These are phyloP conservation scores for Fomitopsis betulina DNA, from an alignment of 1,284 basidiomycete genomes.

Conservation along the genomic window DNA sequence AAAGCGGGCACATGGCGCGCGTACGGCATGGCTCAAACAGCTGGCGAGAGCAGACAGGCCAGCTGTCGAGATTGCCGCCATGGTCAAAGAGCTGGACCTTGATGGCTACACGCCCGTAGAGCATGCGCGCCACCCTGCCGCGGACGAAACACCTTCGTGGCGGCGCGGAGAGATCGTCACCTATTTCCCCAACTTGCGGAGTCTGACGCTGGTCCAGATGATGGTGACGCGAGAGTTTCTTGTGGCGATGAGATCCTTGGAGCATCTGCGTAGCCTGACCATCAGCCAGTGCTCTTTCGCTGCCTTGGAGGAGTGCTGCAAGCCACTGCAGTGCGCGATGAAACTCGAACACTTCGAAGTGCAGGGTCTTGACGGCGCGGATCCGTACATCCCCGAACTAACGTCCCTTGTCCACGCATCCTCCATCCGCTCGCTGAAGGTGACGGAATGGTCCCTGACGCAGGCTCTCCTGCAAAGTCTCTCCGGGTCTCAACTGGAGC, in stretches of 20 bases:
- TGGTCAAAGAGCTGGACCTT: constrained; percentile 7
- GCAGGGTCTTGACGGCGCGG: neutral
- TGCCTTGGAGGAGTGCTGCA: neutral
- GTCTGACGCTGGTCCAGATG: constrained; percentile 5
- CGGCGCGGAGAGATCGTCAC: constrained; percentile 5
- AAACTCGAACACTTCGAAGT: constrained; percentile 1
- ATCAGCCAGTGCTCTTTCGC: constrained; percentile 10
- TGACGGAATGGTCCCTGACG: constrained; percentile 7
- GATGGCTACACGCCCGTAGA: constrained; percentile 1
- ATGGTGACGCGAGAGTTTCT: constrained; percentile 5
- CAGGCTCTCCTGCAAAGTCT: constrained; percentile 3
- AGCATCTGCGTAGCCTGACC: constrained; percentile 3
- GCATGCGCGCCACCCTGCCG: neutral
- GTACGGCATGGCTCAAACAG: constrained; percentile 5
- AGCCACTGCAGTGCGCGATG: neutral
- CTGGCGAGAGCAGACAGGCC: constrained; percentile 3
- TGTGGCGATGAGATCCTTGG: neutral
- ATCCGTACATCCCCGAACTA: constrained; percentile 3
- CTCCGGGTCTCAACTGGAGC: neutral
- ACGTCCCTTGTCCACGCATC: constrained; percentile 2
- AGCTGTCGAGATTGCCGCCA: constrained; percentile 3
- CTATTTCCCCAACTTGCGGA: constrained; percentile 1
- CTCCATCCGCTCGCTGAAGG: constrained; percentile 5
- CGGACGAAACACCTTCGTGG: neutral
- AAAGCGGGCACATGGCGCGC: neutral